Evolutionary conservation across 805 yeast species (phyloP), one percentile per base, ranked within the genome.

Genomic region (Candida sphagnicola): DNA sequence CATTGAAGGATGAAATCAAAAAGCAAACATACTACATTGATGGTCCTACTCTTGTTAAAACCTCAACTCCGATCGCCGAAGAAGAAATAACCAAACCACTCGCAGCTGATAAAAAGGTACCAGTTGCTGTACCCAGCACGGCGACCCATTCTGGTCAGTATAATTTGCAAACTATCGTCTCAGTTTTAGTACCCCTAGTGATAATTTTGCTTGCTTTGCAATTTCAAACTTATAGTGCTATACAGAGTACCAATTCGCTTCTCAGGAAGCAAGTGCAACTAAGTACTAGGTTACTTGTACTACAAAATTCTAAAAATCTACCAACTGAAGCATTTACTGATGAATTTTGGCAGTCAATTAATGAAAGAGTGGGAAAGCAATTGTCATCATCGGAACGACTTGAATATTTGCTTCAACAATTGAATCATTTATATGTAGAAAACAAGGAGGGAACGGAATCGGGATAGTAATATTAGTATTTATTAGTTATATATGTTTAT

Each of bases 1-100:
- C 63, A 26, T 54, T 80, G 38, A 52, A 40, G 16, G 40, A 52
- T 16, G 72, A 64, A 40, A 54, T 65, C 14, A 36, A 40, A 2
- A 37, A 39, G 8, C 30, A 42, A 11, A 57, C 61, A 3, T 49
- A 44, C 31, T 41, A 32, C 15, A 48, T 41, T 12, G 58, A 56
- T 23, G 57, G 59, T 3, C 53, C 56, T 8, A 34, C 42, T 11
- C 8, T 29, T 3, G 29, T 26, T 5, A 8, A 26, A 26, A 26
- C 29, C 12, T 8, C 29, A 5, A 26, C 29, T 26, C 17, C 40
- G 3, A 4, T 10, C n/a, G 31, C 15, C 6, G 15, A 18, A 13
- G 29, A 33, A 17, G 17, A 21, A 5, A 12, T 33, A 23, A 8
- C n/a, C 11, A 18, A 12, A 18, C 24, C 15, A 34, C 24, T 31